Base-by-base conservation (phyloP, 176 grass and related monocot genomes). In the Oryza australiensis region DNA sequence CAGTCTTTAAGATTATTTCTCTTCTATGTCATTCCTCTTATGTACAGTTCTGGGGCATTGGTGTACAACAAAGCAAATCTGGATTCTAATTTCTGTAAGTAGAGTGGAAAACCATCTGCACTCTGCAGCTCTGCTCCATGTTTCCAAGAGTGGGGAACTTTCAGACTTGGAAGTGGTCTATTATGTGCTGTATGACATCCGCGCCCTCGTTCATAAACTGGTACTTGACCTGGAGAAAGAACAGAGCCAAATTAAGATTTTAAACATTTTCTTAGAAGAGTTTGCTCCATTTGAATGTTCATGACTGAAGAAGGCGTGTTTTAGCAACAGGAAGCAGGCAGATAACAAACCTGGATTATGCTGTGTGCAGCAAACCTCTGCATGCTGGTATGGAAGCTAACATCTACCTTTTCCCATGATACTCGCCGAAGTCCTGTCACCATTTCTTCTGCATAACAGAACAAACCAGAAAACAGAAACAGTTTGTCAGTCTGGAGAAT, bases 361-460 rank as follows among this genome's bases (percentile, higher is more conserved):
- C 90, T 99, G 49, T 95, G 96, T 2, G 90, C 87, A 9, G 89
- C 86, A 14, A 95, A 88, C 76, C 93, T 93, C 71, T 91, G 87
- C 12, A 64, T 86, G 69, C 88, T 91, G 24, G 20, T 86, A 49
- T 88, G 88, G 64, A 95, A 99, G 73, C 93, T 99, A 51, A 93
- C 93, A 80, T 99, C 93, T 0, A 99, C 89, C 66, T 90, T 95
- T 63, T 95, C 91, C 96, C 96, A 99, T 16, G 96, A 92, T 22
- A 95, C 75, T 0, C 26, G 70, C 14, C 88, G 24, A 20, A 99
- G 87, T 12, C 89, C 87, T 0, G 85, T 91, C 26, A 95, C 89
- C 81, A 98, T 92, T 85, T 90, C 90, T 75, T 95, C 96, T 98
- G 63, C 62, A 77, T 26, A 45, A 33, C 38, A 34, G 12, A 6